Evolutionary conservation across 225 moss, liverwort and hornwort genomes (phyloP).

Genomic region (Anthoceros angustus): DNA sequence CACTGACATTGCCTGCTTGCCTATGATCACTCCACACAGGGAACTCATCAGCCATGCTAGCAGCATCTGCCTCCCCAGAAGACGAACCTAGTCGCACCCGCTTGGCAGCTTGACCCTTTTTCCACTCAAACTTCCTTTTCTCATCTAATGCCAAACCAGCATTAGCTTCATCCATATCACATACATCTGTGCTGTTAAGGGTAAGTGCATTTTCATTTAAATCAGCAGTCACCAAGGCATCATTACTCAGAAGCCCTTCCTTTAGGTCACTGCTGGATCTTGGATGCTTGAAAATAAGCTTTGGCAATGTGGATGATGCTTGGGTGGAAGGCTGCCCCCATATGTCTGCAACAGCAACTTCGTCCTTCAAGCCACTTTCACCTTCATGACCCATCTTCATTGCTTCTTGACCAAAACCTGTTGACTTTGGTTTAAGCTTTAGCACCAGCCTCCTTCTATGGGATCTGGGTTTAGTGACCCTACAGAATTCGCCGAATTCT

Average conservation of each 20-base stretch:
- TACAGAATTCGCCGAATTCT: not conserved
- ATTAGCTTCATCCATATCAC: conserved; percentile 21
- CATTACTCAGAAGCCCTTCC: not conserved
- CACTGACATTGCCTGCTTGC: not conserved
- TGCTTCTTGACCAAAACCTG: not conserved
- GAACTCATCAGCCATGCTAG: conserved; percentile 12
- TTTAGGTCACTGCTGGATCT: not conserved
- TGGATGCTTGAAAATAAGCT: not conserved
- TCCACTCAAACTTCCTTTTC: conserved; percentile 55
- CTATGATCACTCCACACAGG: conserved; percentile 12
- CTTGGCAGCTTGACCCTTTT: conserved; percentile 71
- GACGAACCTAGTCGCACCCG: conserved; percentile 39
- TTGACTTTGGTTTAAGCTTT: not conserved
- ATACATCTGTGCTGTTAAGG: conserved; percentile 13
- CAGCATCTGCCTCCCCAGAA: conserved; percentile 13
- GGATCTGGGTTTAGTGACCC: not conserved
- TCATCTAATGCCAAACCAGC: conserved; percentile 19
- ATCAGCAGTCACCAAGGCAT: not conserved
- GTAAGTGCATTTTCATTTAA: conserved; percentile 17
- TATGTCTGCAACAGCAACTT: not conserved
- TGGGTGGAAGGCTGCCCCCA: not conserved
- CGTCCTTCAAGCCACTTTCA: not conserved
- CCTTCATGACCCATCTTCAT: not conserved
- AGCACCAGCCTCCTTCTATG: not conserved
- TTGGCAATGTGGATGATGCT: not conserved